Evolutionary conservation across 1,284 basidiomycete species (phyloP).

Genomic region (Sutorius eximius): DNA sequence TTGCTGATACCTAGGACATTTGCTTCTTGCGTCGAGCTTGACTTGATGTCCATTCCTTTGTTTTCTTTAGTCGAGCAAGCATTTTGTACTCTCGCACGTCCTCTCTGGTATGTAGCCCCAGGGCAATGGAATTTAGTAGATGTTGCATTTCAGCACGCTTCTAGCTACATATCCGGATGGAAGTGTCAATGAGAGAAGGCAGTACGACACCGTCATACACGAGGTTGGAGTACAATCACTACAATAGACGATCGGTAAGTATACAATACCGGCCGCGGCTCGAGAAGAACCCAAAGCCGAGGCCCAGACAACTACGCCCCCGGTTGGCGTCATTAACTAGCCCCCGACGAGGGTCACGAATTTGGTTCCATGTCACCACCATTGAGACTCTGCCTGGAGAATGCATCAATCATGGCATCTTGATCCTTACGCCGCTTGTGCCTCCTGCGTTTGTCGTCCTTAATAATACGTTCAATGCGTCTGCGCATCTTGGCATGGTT

Average conservation of each 20-base stretch:
- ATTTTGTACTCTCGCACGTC: neutral
- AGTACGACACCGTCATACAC: conserved; percentile 3
- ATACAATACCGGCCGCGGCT: conserved; percentile 22
- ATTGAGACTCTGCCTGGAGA: conserved; percentile 60
- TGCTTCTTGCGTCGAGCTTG: neutral
- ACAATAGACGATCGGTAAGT: conserved; percentile 21
- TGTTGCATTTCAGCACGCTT: conserved; percentile 4
- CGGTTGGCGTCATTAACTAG: conserved; percentile 8
- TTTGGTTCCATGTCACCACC: conserved; percentile 32
- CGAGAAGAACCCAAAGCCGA: conserved; percentile 5
- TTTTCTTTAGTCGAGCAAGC: conserved; percentile 7
- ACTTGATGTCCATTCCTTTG: conserved; percentile 1
- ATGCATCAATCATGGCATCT: conserved; percentile 74
- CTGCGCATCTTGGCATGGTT: conserved; percentile 61
- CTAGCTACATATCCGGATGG: conserved; percentile 8
- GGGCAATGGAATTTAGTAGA: neutral
- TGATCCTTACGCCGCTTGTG: conserved; percentile 79
- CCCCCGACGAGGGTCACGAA: conserved; percentile 18
- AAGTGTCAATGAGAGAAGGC: neutral
- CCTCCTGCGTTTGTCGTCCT: conserved; percentile 74
- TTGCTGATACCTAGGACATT: conserved; percentile 6
- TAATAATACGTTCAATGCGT: conserved; percentile 72
- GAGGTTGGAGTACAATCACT: conserved; percentile 15
- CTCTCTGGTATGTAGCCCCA: neutral
- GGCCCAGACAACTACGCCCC: conserved; percentile 11